Conservation (phyloP, 1,284 basidiomycete species). For the Cutaneotrichosporon mucoides region DNA sequence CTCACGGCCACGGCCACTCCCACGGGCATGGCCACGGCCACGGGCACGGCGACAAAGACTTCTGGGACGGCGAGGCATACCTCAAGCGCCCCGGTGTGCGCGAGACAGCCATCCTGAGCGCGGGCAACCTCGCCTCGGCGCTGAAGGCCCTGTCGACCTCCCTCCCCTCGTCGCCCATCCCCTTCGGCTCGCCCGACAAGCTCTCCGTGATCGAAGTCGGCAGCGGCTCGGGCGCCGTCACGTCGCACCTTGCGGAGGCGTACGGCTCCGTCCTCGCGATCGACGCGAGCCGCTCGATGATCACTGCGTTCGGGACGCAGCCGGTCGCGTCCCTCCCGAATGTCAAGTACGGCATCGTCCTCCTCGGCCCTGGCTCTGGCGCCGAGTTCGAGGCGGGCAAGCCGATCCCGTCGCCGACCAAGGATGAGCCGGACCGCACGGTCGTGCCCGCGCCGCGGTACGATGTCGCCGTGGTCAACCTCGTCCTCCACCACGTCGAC, state of each 20-base stretch:
- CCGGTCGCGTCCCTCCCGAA: neutral
- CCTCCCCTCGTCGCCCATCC: too few relatives aligned
- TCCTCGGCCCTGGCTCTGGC: slow-evolving; percentile 18
- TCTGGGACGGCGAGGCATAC: slow-evolving; percentile 37
- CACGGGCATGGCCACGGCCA: slow-evolving; percentile 11
- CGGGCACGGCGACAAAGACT: slow-evolving; percentile 23
- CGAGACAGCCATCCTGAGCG: slow-evolving; percentile 25
- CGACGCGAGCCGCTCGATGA: slow-evolving; percentile 36
- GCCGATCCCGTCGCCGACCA: slow-evolving; percentile 23
- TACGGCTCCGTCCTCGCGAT: slow-evolving; percentile 35
- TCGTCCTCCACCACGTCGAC: slow-evolving; percentile 39
- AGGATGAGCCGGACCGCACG: slow-evolving; percentile 15
- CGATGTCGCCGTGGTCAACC: slow-evolving; percentile 32
- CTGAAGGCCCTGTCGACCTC: slow-evolving; percentile 7
- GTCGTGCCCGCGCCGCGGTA: slow-evolving; percentile 19
- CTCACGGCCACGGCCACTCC: neutral
- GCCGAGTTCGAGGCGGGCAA: slow-evolving; percentile 7
- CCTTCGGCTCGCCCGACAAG: neutral
- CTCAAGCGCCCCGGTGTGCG: slow-evolving; percentile 25
- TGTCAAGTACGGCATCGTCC: slow-evolving; percentile 20
- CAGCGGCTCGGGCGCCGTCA: slow-evolving; percentile 37
- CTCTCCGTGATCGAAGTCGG: slow-evolving; percentile 35
- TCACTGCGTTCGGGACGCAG: slow-evolving; percentile 21
- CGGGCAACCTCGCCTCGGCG: slow-evolving; percentile 22
- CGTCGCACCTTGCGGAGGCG: slow-evolving; percentile 20